Percentiles rank a stretch among this genome's conserved stretches.
These are phyloP conservation scores for Psilocybe mexicana DNA, from an alignment of 1,284 basidiomycete genomes.

Conservation along the genomic window DNA sequence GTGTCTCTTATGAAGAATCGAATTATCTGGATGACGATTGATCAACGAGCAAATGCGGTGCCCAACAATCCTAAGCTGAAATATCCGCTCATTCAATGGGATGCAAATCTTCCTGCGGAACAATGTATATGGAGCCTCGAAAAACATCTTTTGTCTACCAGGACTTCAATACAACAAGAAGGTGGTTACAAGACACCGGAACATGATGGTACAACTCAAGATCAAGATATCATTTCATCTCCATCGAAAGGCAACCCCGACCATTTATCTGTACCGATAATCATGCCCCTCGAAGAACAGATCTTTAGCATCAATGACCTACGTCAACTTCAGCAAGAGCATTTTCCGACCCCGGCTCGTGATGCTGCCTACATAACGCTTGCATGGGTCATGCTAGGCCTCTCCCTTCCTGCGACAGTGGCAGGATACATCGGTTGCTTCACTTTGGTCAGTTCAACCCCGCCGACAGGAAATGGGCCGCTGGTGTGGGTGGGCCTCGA, in stretches of 20 bases:
- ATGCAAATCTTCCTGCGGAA: too few species aligned
- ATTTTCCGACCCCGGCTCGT: not conserved
- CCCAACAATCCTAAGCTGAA: not conserved
- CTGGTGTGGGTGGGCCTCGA: constrained; percentile 13
- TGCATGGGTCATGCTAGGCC: not conserved
- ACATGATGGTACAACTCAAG: not conserved
- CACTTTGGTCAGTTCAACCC: constrained; percentile 3
- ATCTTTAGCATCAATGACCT: not conserved
- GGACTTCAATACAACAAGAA: too few species aligned
- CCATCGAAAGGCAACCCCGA: not conserved
- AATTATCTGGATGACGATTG: constrained; percentile 7
- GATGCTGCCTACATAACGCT: not conserved
- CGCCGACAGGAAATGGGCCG: not conserved
- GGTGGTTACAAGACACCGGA: too few species aligned
- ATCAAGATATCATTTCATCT: too few species aligned
- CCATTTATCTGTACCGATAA: too few species aligned
- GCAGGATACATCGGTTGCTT: constrained; percentile 15
- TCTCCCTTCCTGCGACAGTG: not conserved
- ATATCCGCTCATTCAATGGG: too few species aligned
- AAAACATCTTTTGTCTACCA: too few species aligned
- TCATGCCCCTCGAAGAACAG: too few species aligned
- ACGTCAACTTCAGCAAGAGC: not conserved
- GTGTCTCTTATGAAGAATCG: constrained; percentile 8
- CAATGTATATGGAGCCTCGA: too few species aligned
- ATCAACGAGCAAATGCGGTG: not conserved